These are phyloP conservation scores for Ascochyta pisi DNA, from an alignment of 2,329 filamentous ascomycete species.

Conservation along the genomic window DNA sequence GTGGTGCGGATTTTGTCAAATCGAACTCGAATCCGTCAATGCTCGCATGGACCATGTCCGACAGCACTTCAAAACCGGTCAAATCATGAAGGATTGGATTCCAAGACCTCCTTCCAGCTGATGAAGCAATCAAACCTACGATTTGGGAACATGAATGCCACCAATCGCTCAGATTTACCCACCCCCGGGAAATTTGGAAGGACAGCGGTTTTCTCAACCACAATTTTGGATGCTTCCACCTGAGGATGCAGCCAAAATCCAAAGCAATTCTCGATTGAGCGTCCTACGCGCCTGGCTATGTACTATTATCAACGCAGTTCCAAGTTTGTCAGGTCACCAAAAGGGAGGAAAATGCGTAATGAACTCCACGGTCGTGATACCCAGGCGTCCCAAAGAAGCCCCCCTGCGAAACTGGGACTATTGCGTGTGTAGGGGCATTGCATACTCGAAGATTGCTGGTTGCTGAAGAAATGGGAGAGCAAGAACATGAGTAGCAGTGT, in stretches of 20 bases:
- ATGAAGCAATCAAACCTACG: background rate
- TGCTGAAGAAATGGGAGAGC: no score
- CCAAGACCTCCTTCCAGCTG: background rate
- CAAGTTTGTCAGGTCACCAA: no score
- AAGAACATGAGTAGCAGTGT: no score
- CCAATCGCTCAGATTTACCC: background rate
- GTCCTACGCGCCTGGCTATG: no score
- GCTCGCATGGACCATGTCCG: slow-evolving; percentile 14
- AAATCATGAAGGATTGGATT: background rate
- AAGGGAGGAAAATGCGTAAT: no score
- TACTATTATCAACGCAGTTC: no score
- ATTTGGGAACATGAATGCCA: background rate
- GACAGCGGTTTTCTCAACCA: background rate
- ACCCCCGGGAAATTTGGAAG: background rate
- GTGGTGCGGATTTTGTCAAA: slow-evolving; percentile 29
- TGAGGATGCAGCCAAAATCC: background rate
- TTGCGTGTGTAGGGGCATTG: no score
- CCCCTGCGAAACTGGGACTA: no score
- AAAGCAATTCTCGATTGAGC: no score
- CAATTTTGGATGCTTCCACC: background rate
- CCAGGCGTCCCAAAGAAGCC: no score
- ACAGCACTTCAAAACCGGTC: background rate
- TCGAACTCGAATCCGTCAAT: background rate
- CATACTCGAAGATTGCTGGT: no score
- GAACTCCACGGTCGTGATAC: no score